phyloP scores from a whole-genome alignment of 352 stramenopile species.

The Phytopythium mirpurense region DNA sequence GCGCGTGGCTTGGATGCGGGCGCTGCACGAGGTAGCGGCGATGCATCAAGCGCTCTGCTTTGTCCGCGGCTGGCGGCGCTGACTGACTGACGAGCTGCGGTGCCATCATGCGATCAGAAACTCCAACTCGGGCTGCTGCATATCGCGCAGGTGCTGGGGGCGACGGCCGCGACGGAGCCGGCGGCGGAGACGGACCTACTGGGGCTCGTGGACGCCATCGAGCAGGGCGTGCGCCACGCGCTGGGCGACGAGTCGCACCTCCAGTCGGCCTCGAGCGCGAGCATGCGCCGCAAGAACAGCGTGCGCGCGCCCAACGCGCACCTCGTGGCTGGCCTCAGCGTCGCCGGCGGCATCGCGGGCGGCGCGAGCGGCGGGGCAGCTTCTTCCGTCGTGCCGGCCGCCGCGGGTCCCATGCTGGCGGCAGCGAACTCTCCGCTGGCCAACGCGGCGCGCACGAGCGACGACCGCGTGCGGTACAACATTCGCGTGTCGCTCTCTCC shows the following conservation, averaged over 20 bases:
- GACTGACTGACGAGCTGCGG: not conserved
- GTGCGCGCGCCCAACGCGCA: conserved; percentile 26
- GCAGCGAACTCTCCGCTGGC: not conserved
- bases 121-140: conserved; percentile 72
- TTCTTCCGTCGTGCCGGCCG: too few species aligned
- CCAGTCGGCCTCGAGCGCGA: conserved; percentile 36
- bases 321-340: not conserved
- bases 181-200: conserved; percentile 47
- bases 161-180: conserved; percentile 12
- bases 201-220: conserved; percentile 61
- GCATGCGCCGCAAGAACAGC: conserved; percentile 72
- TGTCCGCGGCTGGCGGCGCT: not conserved
- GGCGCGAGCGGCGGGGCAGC: not conserved
- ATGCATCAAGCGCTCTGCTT: not conserved
- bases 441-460: conserved; percentile 23
- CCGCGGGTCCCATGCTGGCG: too few species aligned
- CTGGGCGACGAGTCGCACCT: conserved; percentile 71
- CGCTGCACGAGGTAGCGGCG: conserved; percentile 42
- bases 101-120: conserved; percentile 19
- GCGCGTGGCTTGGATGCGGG: conserved; percentile 42
- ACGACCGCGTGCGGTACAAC: conserved; percentile 75
- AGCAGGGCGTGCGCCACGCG: conserved; percentile 71
- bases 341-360: not conserved
- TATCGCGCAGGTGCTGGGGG: conserved; percentile 70
- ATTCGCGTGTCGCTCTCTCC: conserved; percentile 47